Percentiles rank a stretch among this genome's conserved stretches.
Conservation (phyloP, 2,329 filamentous ascomycete genomes). For the Colletotrichum paranaense region DNA sequence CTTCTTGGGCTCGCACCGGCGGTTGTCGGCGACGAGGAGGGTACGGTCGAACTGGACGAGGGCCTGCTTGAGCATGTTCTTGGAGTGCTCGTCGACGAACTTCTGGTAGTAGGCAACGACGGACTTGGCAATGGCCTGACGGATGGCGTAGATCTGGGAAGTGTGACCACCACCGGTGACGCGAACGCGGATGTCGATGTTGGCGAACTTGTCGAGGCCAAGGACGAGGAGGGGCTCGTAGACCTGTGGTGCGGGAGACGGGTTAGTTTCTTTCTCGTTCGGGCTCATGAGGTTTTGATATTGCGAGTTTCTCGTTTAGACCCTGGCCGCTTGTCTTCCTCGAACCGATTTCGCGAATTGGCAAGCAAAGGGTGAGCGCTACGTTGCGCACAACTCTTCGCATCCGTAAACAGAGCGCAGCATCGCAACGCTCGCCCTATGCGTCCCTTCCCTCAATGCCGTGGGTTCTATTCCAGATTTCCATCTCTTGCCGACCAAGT, state of each 20-base stretch:
- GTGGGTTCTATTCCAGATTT: neutral
- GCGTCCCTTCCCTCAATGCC: neutral
- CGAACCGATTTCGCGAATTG: neutral
- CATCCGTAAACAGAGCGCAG: neutral
- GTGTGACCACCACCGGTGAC: conserved; percentile 98
- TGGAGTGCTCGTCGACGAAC: conserved; percentile 99
- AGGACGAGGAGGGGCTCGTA: conserved; percentile 99
- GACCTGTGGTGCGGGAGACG: conserved; percentile 66
- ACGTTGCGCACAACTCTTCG: neutral
- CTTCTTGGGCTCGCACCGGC: conserved; percentile 99
- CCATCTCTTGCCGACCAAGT: conserved; percentile 27
- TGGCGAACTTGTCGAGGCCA: conserved; percentile 95
- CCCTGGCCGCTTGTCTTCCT: neutral
- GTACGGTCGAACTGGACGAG: conserved; percentile 96
- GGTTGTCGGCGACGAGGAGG: conserved; percentile 98
- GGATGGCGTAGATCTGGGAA: conserved; percentile 97
- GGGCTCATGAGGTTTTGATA: neutral
- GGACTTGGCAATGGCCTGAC: conserved; percentile 98
- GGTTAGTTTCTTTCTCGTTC: conserved; percentile 14
- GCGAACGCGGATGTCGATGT: conserved; percentile 97
- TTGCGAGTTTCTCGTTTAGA: neutral
- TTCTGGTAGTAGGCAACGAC: conserved; percentile 97
- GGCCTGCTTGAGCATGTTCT: conserved; percentile 99
- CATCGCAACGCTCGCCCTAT: conserved; percentile 13
- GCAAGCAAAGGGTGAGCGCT: neutral